Evolutionary conservation across 805 yeast genomes (phyloP), one percentile per base, ranked within the genome.

Genomic region (Starmerella apis): DNA sequence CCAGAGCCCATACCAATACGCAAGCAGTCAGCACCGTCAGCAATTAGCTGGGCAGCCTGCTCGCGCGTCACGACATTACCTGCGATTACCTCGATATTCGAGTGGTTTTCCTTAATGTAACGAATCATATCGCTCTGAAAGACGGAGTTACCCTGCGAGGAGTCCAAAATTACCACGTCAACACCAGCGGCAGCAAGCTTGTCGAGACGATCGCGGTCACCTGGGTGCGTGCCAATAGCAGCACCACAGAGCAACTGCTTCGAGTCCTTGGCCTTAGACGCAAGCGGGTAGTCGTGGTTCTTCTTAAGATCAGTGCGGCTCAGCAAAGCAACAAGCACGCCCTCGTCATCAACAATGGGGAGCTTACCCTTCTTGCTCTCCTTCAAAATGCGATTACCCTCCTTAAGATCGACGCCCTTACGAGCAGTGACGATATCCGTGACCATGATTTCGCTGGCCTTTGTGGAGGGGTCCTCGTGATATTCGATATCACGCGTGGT

Each of bases 1-100:
- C 98, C 98, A 30, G 97, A 86, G 67, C 98, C 98, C 98, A 92
- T 92, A 74, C 98, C 98, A 61, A 92, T 90, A 78, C 97, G 86
- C 64, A 92, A 76, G 68, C 88, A 97, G 69, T 92, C 98, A 48
- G 94, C 95, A 71, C 98, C 98, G 47, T 95, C 96, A 62, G 77
- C 82, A 63, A 87, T 90, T 65, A 92, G 77, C 65, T 79, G 76
- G 55, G 98, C 98, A 60, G 98, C 97, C 76, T 92, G 98, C 71
- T 90, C 98, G 71, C 98, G 83, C 59, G 96, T 88, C 55, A 88
- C 97, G 64, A 92, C 98, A 68, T 92, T 92, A 77, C 98, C 98
- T 54, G 94, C 98, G 71, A 92, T 80, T 58, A 92, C 85, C 71
- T 92, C 79, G 63, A 92, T 73, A 23, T 81, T 77, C 59, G 94